Percentiles rank a stretch among this genome's conserved stretches.
Evolutionary conservation across 148 eudicot species (phyloP).

Genomic region (Rhododendron henanense): DNA sequence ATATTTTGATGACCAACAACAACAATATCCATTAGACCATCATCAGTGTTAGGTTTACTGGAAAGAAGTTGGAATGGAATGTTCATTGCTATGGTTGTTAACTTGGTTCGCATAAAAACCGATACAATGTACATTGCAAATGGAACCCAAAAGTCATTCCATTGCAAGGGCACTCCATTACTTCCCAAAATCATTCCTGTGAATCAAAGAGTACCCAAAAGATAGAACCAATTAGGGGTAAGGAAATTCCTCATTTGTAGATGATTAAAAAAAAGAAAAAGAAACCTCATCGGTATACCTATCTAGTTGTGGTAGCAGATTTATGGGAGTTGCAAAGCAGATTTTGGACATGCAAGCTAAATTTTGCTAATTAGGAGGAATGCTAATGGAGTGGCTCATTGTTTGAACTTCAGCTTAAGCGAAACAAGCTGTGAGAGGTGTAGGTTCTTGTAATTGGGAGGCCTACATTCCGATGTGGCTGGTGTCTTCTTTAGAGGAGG

Average conservation of each 20-base stretch:
- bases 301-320: background rate
- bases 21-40: background rate
- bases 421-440: background rate
- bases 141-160: background rate
- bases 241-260: background rate
- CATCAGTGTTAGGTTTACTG: background rate
- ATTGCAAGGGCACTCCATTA: background rate
- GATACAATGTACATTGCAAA: background rate
- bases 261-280: background rate
- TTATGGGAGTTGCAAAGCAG: background rate
- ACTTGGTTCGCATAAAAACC: background rate
- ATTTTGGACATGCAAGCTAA: background rate
- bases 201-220: background rate
- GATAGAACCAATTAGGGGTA: background rate
- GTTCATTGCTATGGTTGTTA: background rate
- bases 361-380: background rate
- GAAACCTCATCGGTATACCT: background rate
- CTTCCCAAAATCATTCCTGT: background rate
- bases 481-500: background rate
- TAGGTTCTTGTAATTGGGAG: background rate
- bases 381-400: background rate
- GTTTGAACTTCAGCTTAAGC: background rate
- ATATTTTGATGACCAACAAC: background rate
- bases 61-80: background rate
- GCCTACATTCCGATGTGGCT: background rate